Conservation (phyloP, 2,329 filamentous ascomycete genomes). For the Penicillium sp. region DNA sequence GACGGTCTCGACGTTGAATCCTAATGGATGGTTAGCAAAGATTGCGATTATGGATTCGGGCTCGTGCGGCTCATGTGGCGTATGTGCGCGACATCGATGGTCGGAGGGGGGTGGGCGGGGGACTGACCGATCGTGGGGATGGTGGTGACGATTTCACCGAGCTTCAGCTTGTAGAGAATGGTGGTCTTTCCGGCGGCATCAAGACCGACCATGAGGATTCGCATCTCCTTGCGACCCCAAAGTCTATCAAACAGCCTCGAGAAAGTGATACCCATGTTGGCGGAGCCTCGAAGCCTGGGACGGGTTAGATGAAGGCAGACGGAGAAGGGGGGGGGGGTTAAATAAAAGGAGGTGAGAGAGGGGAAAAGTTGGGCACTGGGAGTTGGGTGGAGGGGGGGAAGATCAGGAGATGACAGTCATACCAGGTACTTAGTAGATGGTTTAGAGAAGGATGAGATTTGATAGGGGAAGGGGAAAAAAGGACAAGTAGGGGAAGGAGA, state of each 20-base stretch:
- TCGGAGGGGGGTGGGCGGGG: constrained; percentile 4
- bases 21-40: constrained; percentile 43
- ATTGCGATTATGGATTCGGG: not conserved
- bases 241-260: constrained; percentile 95
- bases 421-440: constrained; percentile 1
- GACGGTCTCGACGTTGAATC: constrained; percentile 99
- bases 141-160: constrained; percentile 96
- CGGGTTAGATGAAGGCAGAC: constrained; percentile 8
- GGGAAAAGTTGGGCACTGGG: not conserved
- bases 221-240: constrained; percentile 99
- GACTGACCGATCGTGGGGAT: constrained; percentile 93
- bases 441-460: constrained; percentile 1
- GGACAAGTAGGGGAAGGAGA: constrained; percentile 11
- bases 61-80: not conserved
- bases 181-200: constrained; percentile 99
- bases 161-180: constrained; percentile 99
- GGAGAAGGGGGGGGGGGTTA: constrained; percentile 8
- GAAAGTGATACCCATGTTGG: constrained; percentile 94
- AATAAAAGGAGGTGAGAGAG: constrained; percentile 13
- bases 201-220: constrained; percentile 99
- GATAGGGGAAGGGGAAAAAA: constrained; percentile 1
- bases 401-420: not conserved
- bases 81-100: not conserved
- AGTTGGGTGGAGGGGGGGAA: not conserved
- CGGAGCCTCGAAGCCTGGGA: constrained; percentile 30